Evolutionary conservation across 139 green algal species (phyloP).

Genomic region (Edaphochlamys debaryana): DNA sequence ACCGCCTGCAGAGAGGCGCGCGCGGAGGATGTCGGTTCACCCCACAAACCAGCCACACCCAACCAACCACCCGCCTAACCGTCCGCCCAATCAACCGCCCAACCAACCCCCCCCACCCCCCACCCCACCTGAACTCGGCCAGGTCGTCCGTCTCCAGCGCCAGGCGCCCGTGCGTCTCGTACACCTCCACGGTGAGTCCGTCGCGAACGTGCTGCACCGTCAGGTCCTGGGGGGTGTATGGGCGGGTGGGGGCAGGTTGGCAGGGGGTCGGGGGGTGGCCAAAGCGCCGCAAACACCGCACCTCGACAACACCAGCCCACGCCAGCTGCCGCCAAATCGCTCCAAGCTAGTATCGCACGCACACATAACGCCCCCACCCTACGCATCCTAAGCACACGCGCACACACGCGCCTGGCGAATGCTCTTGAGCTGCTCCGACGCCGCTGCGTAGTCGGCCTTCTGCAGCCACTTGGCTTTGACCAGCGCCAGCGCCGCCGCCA

Average conservation of each 20-base stretch:
- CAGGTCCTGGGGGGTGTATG: constrained; percentile 65
- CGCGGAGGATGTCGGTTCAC: too few relatives aligned
- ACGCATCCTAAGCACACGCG: too few relatives aligned
- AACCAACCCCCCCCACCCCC: too few relatives aligned
- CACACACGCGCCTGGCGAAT: constrained; percentile 82
- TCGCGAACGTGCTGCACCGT: constrained; percentile 79
- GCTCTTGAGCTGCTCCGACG: constrained; percentile 83
- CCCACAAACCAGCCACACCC: too few relatives aligned
- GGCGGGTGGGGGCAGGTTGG: neutral
- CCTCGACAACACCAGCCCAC: too few relatives aligned
- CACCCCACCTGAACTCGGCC: constrained; percentile 80
- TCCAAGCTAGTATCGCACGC: neutral
- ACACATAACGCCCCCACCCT: neutral
- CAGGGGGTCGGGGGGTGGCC: too few relatives aligned
- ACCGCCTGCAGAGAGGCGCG: too few relatives aligned
- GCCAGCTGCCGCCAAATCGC: neutral
- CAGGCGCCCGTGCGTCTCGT: constrained; percentile 81
- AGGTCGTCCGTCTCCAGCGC: constrained; percentile 78
- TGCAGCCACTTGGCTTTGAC: constrained; percentile 64
- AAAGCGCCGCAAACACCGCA: too few relatives aligned
- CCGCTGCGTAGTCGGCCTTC: constrained; percentile 63
- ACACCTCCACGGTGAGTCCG: constrained; percentile 69
- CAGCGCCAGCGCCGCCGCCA: constrained; percentile 68
- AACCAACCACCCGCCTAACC: too few relatives aligned
- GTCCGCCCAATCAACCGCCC: too few relatives aligned